phyloP scores from a whole-genome alignment of 305 asterid species.

The Withania somnifera region DNA sequence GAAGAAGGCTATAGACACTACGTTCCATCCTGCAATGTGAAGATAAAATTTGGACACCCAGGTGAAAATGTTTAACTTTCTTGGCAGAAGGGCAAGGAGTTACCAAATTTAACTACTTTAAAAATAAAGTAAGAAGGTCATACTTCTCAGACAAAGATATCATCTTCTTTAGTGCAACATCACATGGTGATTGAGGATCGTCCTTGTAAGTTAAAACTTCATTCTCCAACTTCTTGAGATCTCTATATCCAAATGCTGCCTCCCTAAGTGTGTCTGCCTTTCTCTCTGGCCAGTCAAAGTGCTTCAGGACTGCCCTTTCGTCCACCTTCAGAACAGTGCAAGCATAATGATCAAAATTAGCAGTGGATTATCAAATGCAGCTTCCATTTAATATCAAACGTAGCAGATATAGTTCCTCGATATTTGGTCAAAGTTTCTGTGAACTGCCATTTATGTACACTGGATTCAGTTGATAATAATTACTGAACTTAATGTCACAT shows the following conservation, averaged over 20 bases:
- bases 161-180: conserved; percentile 69
- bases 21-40: conserved; percentile 62
- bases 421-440: neutral
- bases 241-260: conserved; percentile 87
- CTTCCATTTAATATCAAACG: neutral
- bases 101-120: neutral
- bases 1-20: conserved; percentile 50
- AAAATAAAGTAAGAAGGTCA: neutral
- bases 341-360: conserved; percentile 3
- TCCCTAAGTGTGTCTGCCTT: conserved; percentile 88
- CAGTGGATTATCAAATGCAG: neutral
- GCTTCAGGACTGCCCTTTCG: conserved; percentile 92
- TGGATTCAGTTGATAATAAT: neutral
- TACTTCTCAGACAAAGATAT: conserved; percentile 81
- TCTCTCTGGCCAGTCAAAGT: conserved; percentile 96
- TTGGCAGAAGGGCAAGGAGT: neutral
- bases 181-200: conserved; percentile 61
- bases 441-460: neutral
- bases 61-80: neutral
- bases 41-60: neutral
- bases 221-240: conserved; percentile 66
- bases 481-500: neutral
- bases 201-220: conserved; percentile 57
- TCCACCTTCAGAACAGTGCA: conserved; percentile 50
- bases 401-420: neutral